Base-by-base conservation (phyloP, 331 rosid species). In the Rhamnella rubrinervis region DNA sequence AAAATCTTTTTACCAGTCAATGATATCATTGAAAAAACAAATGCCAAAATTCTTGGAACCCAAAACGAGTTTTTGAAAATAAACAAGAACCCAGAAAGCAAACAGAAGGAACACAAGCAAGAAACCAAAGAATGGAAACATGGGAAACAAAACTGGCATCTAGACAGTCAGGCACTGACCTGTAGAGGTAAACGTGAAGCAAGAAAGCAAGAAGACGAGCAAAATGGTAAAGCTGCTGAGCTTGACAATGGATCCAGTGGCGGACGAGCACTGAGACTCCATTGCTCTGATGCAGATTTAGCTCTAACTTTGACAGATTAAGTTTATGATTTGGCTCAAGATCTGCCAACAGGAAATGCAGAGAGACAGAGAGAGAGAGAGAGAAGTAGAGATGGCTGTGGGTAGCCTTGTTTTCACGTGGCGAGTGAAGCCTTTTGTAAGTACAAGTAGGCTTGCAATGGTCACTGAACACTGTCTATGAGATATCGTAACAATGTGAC, bases 121-220 rank as follows among this genome's bases (percentile, higher is more conserved):
- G 66, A 67, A 35, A 23, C 37, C 7, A 18, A 76, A 57, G 61
- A 68, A 68, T 61, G 40, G 44, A 26, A 47, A 6, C 55, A 52
- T 18, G 16, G 23, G 38, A 11, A 40, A 55, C 28, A 77, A 65
- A 68, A 63, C 16, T 6, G 7, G 31, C 4, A 62, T 39, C 2
- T 49, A 62, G 50, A 13, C 2, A 7, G 12, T 1, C 18, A 44
- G 37, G 60, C 23, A 81, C 80, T 37, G 69, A 89, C 96, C 98
- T 55, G 88, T 88, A 39, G 86, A 76, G 85, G 84, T 83, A 65
- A 90, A 90, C 77, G 79, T 63, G 80, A 72, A 78, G 85, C 77
- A 83, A 47, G 84, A 79, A 20, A 88, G 71, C 56, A 88, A 59
- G 6, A 88, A 66, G 44, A 84, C 25, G 6, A 90, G 78, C 50